phyloP scores from a whole-genome alignment of 2,329 filamentous ascomycete species.

The Penicillium sp. region DNA sequence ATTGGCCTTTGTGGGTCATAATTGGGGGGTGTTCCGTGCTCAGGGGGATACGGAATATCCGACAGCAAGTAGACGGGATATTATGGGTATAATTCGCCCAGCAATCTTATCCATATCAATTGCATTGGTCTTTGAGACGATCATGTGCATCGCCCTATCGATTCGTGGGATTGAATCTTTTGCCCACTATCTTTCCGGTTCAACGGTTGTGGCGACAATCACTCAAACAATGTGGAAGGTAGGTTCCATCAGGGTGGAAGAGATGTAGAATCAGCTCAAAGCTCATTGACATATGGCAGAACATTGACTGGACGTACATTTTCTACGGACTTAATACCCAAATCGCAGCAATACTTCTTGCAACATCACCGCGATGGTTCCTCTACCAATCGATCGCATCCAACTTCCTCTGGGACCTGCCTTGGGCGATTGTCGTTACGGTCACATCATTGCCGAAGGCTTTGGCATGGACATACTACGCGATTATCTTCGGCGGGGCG shows the following conservation, averaged over 20 bases:
- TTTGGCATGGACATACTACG: constrained; percentile 23
- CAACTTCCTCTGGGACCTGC: constrained; percentile 65
- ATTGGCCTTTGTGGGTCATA: constrained; percentile 63
- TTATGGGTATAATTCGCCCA: constrained; percentile 45
- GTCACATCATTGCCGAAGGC: constrained; percentile 3
- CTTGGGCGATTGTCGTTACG: constrained; percentile 61
- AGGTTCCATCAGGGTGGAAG: neutral
- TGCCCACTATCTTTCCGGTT: constrained; percentile 59
- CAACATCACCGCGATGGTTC: constrained; percentile 64
- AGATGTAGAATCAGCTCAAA: constrained; percentile 44
- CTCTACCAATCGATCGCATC: constrained; percentile 63
- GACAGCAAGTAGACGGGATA: constrained; percentile 16
- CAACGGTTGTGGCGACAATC: constrained; percentile 56
- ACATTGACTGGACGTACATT: constrained; percentile 16
- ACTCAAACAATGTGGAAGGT: constrained; percentile 63
- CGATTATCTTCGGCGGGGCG: constrained; percentile 22
- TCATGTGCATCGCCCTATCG: constrained; percentile 60
- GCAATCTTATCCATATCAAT: constrained; percentile 53
- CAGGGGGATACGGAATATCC: neutral
- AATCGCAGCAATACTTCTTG: constrained; percentile 60
- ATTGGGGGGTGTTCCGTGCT: constrained; percentile 53
- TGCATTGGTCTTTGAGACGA: constrained; percentile 49
- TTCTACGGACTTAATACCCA: constrained; percentile 38
- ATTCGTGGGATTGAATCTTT: constrained; percentile 58
- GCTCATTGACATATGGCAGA: constrained; percentile 19